Evolutionary conservation across 371 early-diverging fungal species (phyloP), one percentile per base, ranked within the genome.

Genomic region (Mortierella polycephala): DNA sequence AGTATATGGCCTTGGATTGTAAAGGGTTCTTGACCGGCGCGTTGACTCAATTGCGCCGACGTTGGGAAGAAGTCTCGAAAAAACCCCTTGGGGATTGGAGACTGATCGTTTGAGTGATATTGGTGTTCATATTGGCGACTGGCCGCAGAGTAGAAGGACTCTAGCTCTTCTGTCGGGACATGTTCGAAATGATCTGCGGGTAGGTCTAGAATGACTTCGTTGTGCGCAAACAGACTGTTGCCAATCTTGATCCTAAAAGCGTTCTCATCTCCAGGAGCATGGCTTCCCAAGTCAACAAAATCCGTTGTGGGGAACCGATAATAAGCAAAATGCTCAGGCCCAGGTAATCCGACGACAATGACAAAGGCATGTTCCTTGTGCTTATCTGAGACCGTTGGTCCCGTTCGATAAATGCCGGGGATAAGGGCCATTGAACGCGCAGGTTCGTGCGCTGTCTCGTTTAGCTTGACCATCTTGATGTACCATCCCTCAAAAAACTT

Each of bases 401-500:
- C 40, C 2, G 84, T 70, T 1, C 66, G 64, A 60, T 69, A 81
- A 40, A 83, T 79, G 9, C 83, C 83, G 0, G 68, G 61, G 60
- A 83, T 83, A 49, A 83, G 40, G 40, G 74, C 67, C 50, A 83
- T 57, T 14, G 77, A 59, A 16, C 44, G 16, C 30, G 57, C 55
- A 5, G 44, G 47, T 16, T 59, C 57, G 45, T 42, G 49, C n/a
- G 41, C 62, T 5, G 58, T 47, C 0, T 37, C 16, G 20, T 49
- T 49, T 13, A 9, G 30, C 30, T 68, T 67, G 40, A 75, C 74
- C 46, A 65, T n/a, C 58, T 83, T 83, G 63, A 67, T 83, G 58
- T 83, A 83, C 83, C 83, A 83, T 1, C 83, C 83, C 40, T 77
- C 75, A 42, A 83, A 81, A 52, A 72, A 79, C 64, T 64, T 64